These are phyloP conservation scores for Boechera stricta DNA, from an alignment of 345 rosid species.

Conservation along the genomic window DNA sequence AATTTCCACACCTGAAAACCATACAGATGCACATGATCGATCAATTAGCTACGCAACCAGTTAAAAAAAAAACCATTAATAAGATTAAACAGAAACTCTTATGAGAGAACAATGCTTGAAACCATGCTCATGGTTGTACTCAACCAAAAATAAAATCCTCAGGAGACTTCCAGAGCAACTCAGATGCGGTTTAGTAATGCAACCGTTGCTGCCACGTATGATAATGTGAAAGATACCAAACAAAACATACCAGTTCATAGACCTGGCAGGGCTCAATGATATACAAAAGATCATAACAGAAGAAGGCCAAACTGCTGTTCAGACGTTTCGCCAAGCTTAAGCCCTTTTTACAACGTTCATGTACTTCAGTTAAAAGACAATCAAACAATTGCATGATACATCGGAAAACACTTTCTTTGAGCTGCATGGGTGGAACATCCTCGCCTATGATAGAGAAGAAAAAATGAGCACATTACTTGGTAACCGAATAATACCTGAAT, in stretches of 20 bases:
- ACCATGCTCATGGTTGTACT: conserved; percentile 24
- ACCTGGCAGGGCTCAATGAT: conserved; percentile 97
- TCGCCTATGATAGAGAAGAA: conserved; percentile 59
- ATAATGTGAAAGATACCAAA: conserved; percentile 16
- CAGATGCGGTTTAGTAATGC: conserved; percentile 15
- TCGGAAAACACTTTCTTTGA: conserved; percentile 94
- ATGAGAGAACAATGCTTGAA: conserved; percentile 26
- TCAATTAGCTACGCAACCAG: conserved; percentile 14
- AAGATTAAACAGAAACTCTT: not conserved
- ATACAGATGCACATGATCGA: conserved; percentile 28
- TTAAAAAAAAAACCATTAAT: conserved; percentile 5
- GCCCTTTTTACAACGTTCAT: conserved; percentile 98
- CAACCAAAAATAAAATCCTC: conserved; percentile 18
- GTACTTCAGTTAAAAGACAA: conserved; percentile 96
- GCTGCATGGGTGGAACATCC: conserved; percentile 97
- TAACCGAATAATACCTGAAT: conserved; percentile 24
- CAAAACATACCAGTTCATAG: conserved; percentile 83
- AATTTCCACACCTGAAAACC: conserved; percentile 8
- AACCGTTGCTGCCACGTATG: conserved; percentile 13
- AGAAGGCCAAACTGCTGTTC: conserved; percentile 98
- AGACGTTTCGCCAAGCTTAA: conserved; percentile 91
- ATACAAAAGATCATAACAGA: conserved; percentile 95
- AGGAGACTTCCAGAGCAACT: conserved; percentile 30
- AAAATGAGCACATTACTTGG: conserved; percentile 19
- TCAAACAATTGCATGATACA: conserved; percentile 91